These are phyloP conservation scores for Sarcodon sp. DNA, from an alignment of 768 basidiomycete genomes.

Conservation along the genomic window DNA sequence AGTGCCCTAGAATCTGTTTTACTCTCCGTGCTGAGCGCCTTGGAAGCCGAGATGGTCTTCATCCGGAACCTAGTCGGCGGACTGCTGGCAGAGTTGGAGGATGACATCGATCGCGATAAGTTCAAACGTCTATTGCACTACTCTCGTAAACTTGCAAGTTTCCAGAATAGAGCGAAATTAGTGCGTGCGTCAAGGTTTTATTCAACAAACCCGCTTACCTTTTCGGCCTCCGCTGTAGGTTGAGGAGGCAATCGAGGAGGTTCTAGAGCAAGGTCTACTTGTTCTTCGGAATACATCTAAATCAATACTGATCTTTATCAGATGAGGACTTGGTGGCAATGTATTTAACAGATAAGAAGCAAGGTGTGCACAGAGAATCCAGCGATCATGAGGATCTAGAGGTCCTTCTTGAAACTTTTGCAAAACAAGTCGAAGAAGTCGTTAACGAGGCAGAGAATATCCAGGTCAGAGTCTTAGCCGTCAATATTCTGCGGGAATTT, in stretches of 20 bases:
- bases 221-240: conserved; percentile 34
- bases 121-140: conserved; percentile 89
- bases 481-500: background rate
- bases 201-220: background rate
- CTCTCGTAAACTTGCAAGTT: conserved; percentile 75
- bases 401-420: conserved; percentile 85
- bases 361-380: conserved; percentile 38
- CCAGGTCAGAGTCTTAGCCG: conserved; percentile 30
- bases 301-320: conserved; percentile 15
- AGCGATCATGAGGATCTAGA: conserved; percentile 91
- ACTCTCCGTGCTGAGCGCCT: conserved; percentile 79
- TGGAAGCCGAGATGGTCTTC: conserved; percentile 95
- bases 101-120: conserved; percentile 90
- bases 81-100: conserved; percentile 84
- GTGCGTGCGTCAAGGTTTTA: conserved; percentile 25
- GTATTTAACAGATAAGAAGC: conserved; percentile 86
- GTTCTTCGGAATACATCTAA: background rate
- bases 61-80: conserved; percentile 85
- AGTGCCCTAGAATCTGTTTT: conserved; percentile 91
- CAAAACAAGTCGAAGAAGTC: conserved; percentile 94
- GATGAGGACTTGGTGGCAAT: conserved; percentile 93
- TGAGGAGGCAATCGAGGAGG: conserved; percentile 82
- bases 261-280: conserved; percentile 68
- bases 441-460: conserved; percentile 87
- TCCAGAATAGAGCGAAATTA: conserved; percentile 83